A percentile compares a stretch with the other conserved stretches of the same genome.
Evolutionary conservation across 106 monocot genomes (phyloP).

Genomic region (Alisma plantagoaquatica): DNA sequence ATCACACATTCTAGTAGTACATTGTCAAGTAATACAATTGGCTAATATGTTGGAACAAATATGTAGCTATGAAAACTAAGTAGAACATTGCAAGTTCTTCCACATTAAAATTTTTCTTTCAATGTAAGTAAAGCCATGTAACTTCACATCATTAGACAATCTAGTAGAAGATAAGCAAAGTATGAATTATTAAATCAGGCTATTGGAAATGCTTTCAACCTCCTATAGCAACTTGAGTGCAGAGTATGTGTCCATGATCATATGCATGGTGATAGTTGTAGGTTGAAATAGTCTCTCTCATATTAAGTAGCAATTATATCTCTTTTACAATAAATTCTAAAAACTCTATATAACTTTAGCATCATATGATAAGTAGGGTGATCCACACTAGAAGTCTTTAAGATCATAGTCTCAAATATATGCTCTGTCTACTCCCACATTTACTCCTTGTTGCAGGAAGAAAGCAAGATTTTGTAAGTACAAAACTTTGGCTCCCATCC

Average conservation of each 20-base stretch:
- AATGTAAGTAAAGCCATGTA: too few relatives aligned
- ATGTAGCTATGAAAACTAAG: too few relatives aligned
- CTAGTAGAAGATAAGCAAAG: too few relatives aligned
- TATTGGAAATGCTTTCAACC: constrained; percentile 72
- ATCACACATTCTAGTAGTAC: too few relatives aligned
- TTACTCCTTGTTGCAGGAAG: constrained; percentile 62
- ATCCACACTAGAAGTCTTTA: constrained; percentile 47
- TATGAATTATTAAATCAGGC: too few relatives aligned
- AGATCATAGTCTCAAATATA: constrained; percentile 46
- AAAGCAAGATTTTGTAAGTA: constrained; percentile 88
- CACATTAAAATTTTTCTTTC: too few relatives aligned
- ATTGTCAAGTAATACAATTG: too few relatives aligned
- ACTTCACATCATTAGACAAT: too few relatives aligned
- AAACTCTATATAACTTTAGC: constrained; percentile 90
- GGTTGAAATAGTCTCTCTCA: constrained; percentile 80
- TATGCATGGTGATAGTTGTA: constrained; percentile 89
- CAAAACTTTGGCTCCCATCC: constrained; percentile 66
- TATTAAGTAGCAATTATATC: constrained; percentile 57
- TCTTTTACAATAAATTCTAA: constrained; percentile 65
- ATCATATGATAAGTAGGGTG: constrained; percentile 79
- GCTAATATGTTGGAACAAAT: too few relatives aligned
- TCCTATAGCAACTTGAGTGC: constrained; percentile 59
- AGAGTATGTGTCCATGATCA: constrained; percentile 90
- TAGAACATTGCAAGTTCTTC: too few relatives aligned
- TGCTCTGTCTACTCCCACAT: constrained; percentile 80